Base-by-base conservation (phyloP, 371 early-diverging fungal species). In the Rhizopus delemar region DNA sequence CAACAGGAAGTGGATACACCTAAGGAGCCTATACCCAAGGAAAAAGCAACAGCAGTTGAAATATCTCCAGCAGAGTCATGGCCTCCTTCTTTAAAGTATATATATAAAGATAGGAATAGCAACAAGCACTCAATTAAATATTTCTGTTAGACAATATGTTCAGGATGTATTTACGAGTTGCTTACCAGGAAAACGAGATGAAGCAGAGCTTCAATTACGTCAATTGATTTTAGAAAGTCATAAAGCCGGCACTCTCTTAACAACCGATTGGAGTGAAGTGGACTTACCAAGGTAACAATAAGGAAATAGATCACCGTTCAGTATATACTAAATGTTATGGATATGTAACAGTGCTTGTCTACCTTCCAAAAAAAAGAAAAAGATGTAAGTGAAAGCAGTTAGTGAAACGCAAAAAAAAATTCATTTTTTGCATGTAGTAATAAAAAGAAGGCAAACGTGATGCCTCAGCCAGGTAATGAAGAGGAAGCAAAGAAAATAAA, bases 221-320 rank as follows among this genome's bases (percentile, higher is more conserved):
- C 65, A 70, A 11, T 45, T 91, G 41, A 88, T 91, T 34, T 66
- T 70, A 7, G 77, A 78, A 38, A 73, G 77, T 39, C 84, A 79
- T 64, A 62, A 53, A 29, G 73, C 77, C 32, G 79, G 81, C 15
- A 74, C 74, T 13, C 53, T 91, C 9, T 65, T 80, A 61, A 79
- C 81, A 0, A 80, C 84, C 0, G 85, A 88, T 56, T 91, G 92
- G 92, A 81, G 61, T 13, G 70, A 79, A 35, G 82, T 86, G 83
- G 75, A 76, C 12, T 63, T 89, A n/a, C 89, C 90, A 53, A 74
- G 71, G 84, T 85, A 76, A 61, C 13, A 22, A 22, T 22, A 22
- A 22, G 22, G 22, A 22, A n/a, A 22, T 53, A 35, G 15, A 52
- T 2, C 5, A 16, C 1, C 39, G 11, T n/a, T n/a, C 3, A 12